Evolutionary conservation across 495 filamentous ascomycete species (phyloP).

Genomic region (Neurospora discreta): DNA sequence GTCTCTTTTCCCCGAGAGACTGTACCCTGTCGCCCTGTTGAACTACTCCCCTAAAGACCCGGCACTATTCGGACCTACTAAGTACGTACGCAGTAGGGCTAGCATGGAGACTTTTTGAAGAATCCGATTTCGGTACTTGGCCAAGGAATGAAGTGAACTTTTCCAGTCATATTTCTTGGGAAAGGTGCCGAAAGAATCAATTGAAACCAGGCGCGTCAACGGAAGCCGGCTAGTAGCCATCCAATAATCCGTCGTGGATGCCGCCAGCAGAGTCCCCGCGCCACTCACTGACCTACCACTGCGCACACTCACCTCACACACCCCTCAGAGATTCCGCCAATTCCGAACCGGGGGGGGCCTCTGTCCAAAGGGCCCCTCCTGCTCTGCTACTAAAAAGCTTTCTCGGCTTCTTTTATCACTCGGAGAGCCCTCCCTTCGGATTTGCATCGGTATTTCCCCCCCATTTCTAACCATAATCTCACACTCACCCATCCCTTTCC

Average conservation of each 20-base stretch:
- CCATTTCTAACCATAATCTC: background rate
- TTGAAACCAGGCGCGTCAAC: background rate
- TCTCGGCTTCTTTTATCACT: conserved; percentile 17
- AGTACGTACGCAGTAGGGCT: background rate
- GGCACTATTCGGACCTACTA: background rate
- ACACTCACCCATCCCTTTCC: background rate
- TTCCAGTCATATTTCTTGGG: background rate
- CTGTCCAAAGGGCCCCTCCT: background rate
- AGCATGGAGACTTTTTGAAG: background rate
- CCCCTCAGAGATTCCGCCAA: background rate
- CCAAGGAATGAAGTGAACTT: background rate
- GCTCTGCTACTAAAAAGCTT: background rate
- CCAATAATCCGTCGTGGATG: background rate
- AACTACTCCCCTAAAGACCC: background rate
- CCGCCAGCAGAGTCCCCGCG: background rate
- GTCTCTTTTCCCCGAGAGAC: background rate
- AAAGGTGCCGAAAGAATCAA: background rate
- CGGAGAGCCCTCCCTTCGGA: conserved; percentile 14
- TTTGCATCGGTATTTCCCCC: conserved; percentile 25
- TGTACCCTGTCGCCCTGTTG: background rate
- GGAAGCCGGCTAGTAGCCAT: background rate
- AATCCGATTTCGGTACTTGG: background rate
- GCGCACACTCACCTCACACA: too few species aligned
- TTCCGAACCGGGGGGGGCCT: background rate
- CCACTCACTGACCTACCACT: background rate